A percentile compares a stretch with the other conserved stretches of the same genome.
These are phyloP conservation scores for Hypoxylon fuscum DNA, from an alignment of 495 filamentous ascomycete species.

Conservation along the genomic window DNA sequence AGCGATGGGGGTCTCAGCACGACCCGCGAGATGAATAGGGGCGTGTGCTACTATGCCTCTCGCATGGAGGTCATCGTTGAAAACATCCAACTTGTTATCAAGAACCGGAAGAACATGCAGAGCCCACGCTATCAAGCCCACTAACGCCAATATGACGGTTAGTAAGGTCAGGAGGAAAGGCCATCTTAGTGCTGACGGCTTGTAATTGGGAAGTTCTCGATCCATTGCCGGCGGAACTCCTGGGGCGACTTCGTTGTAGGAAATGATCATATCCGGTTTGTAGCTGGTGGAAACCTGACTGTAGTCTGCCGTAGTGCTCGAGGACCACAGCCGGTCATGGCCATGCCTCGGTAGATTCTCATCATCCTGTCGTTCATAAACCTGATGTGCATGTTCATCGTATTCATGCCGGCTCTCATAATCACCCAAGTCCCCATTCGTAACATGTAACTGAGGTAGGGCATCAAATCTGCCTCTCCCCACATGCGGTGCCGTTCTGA, in stretches of 20 bases:
- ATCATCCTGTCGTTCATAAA: constrained; percentile 4
- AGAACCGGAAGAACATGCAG: constrained; percentile 39
- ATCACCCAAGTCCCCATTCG: constrained; percentile 7
- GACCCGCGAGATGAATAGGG: neutral
- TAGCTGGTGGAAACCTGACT: constrained; percentile 12
- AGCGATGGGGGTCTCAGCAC: constrained; percentile 5
- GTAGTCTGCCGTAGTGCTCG: constrained; percentile 16
- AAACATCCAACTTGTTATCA: constrained; percentile 17
- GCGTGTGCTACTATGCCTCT: neutral
- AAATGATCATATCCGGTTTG: constrained; percentile 20
- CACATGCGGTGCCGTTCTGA: constrained; percentile 14
- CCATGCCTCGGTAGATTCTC: constrained; percentile 9
- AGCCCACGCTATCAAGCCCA: constrained; percentile 38
- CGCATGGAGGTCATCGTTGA: neutral
- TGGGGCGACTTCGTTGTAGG: constrained; percentile 7
- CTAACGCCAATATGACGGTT: constrained; percentile 27
- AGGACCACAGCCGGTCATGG: constrained; percentile 4
- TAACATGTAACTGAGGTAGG: constrained; percentile 17
- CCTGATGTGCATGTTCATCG: constrained; percentile 1
- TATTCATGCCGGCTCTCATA: constrained; percentile 15
- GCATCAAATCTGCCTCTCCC: constrained; percentile 16
- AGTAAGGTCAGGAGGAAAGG: constrained; percentile 41
- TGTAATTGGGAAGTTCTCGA: constrained; percentile 43
- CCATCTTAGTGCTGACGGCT: constrained; percentile 48
- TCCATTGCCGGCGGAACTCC: constrained; percentile 1